These are phyloP conservation scores for Monilinia polystroma DNA, from an alignment of 2,329 filamentous ascomycete genomes.

Conservation along the genomic window DNA sequence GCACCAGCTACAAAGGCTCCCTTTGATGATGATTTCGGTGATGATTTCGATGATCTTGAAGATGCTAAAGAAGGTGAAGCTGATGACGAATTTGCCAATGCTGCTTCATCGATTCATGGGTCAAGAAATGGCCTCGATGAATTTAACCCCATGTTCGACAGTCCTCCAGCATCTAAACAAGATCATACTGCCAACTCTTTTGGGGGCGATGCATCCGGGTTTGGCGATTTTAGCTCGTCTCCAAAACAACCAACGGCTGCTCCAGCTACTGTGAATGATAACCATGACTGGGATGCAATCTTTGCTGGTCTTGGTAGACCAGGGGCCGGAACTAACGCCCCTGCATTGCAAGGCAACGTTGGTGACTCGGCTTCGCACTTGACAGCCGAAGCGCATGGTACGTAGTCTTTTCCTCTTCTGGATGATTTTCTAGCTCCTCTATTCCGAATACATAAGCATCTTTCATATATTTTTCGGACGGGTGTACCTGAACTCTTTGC, in stretches of 20 bases:
- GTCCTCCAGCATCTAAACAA: conserved; percentile 43
- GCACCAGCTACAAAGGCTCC: conserved; percentile 48
- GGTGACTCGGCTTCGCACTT: conserved; percentile 32
- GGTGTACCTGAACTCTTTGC: too few species aligned
- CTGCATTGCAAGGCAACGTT: conserved; percentile 26
- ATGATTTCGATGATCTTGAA: conserved; percentile 76
- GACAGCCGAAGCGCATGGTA: conserved; percentile 27
- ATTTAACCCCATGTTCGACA: conserved; percentile 81
- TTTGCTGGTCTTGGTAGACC: conserved; percentile 76
- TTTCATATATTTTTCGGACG: too few species aligned
- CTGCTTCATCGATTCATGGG: conserved; percentile 51
- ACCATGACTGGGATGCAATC: conserved; percentile 92
- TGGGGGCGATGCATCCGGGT: conserved; percentile 33
- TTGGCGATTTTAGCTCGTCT: conserved; percentile 53
- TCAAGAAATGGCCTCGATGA: conserved; percentile 66
- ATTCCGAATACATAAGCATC: too few species aligned
- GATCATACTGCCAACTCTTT: conserved; percentile 36
- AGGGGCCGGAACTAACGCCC: conserved; percentile 28
- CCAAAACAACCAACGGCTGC: conserved; percentile 44
- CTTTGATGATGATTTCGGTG: conserved; percentile 74
- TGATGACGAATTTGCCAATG: conserved; percentile 76
- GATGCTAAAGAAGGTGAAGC: conserved; percentile 79
- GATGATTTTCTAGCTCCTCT: not conserved
- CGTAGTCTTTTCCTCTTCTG: not conserved
- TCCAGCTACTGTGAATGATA: conserved; percentile 46